Conservation (phyloP, 257 asterid species). For the Solanum phureja region DNA sequence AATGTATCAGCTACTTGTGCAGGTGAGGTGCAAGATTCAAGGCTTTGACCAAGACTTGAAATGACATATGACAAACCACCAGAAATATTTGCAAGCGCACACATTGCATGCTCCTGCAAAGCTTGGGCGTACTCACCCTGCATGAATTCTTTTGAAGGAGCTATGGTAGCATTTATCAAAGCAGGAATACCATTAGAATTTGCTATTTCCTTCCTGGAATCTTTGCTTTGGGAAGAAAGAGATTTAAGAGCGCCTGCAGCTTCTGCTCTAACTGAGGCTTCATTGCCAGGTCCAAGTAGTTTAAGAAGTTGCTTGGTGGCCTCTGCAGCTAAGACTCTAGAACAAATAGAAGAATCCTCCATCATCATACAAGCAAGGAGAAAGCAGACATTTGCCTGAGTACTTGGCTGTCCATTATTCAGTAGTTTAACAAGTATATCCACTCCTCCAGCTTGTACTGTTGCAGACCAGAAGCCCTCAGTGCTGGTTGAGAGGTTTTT, state of each 20-base stretch:
- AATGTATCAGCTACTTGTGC: constrained; percentile 95
- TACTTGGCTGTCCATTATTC: constrained; percentile 65
- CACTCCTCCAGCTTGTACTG: constrained; percentile 78
- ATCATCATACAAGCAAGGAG: constrained; percentile 94
- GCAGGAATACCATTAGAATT: constrained; percentile 84
- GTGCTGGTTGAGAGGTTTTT: constrained; percentile 87
- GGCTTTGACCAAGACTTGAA: constrained; percentile 98
- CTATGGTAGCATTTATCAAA: constrained; percentile 92
- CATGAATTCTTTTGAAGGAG: constrained; percentile 99
- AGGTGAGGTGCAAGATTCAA: constrained; percentile 85
- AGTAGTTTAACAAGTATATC: constrained; percentile 84
- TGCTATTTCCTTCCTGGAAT: constrained; percentile 77
- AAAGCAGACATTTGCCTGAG: constrained; percentile 96
- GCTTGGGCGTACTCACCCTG: constrained; percentile 99
- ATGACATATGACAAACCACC: constrained; percentile 92
- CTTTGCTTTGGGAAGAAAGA: constrained; percentile 91
- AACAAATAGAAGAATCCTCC: constrained; percentile 89
- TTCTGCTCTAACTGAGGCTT: constrained; percentile 92
- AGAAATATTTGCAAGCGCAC: constrained; percentile 97
- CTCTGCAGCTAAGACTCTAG: constrained; percentile 66
- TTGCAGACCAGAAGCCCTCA: constrained; percentile 90
- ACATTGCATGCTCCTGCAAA: constrained; percentile 99
- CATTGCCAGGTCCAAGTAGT: constrained; percentile 81
- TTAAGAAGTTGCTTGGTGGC: constrained; percentile 79
- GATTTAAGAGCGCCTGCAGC: constrained; percentile 96